A percentile compares a stretch with the other conserved stretches of the same genome.
Conservation (phyloP, 202 grass and related monocot genomes). For the Digitaria exilis region DNA sequence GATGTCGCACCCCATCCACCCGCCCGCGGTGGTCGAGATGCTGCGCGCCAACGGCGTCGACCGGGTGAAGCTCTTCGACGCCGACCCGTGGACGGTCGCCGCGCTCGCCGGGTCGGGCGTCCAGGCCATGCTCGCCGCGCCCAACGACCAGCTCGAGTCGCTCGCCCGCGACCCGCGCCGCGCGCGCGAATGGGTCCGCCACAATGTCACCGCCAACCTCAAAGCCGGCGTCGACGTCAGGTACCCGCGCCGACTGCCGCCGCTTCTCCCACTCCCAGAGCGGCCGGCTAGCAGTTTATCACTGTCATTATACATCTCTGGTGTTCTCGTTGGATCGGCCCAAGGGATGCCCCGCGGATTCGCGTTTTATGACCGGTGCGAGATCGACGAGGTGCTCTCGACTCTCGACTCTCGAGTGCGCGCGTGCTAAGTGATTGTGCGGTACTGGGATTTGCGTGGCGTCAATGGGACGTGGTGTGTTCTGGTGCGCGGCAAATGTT, state of each 20-base stretch:
- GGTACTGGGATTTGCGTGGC: not conserved
- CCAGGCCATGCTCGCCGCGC: constrained; percentile 73
- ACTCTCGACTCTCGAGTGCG: not conserved
- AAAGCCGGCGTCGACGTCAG: constrained; percentile 55
- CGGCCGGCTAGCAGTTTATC: not conserved
- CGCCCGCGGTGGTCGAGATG: constrained; percentile 52
- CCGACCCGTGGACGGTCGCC: constrained; percentile 71
- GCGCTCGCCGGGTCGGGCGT: constrained; percentile 57
- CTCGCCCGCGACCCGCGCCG: constrained; percentile 46
- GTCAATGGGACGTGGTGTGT: not conserved
- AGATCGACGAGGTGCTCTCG: not conserved
- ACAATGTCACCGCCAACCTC: constrained; percentile 66
- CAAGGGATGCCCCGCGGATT: not conserved
- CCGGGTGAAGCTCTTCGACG: constrained; percentile 81
- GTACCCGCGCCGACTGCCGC: constrained; percentile 19
- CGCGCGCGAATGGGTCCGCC: constrained; percentile 66
- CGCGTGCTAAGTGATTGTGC: not conserved
- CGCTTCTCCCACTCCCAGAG: not conserved
- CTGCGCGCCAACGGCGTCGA: constrained; percentile 60
- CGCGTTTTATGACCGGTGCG: not conserved
- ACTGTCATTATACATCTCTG: not conserved
- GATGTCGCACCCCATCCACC: constrained; percentile 79
- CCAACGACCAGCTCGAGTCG: constrained; percentile 65
- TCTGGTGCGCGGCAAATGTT: not conserved
- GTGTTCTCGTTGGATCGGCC: not conserved